phyloP scores from a whole-genome alignment of 2,329 filamentous ascomycete genomes.

The Aspergillus proliferans region DNA sequence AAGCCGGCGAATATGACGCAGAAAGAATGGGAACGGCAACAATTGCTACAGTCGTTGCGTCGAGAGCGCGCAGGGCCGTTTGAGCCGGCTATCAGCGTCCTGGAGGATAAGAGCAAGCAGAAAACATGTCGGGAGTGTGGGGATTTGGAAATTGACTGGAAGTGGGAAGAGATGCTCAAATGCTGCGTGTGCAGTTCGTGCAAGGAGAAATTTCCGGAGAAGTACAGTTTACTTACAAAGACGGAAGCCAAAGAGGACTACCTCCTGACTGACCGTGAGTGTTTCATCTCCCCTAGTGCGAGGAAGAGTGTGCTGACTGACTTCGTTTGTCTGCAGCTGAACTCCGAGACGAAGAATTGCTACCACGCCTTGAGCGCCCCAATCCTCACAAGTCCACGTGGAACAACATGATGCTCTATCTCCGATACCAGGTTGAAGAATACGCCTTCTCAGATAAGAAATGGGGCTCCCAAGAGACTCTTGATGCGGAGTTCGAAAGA shows the following conservation, averaged over 20 bases:
- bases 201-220: constrained; percentile 85
- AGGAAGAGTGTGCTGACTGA: constrained; percentile 16
- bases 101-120: constrained; percentile 57
- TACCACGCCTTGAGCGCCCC: constrained; percentile 80
- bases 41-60: constrained; percentile 65
- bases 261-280: constrained; percentile 77
- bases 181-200: constrained; percentile 71
- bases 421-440: constrained; percentile 88
- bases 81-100: constrained; percentile 77
- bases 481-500: constrained; percentile 83
- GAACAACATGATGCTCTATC: constrained; percentile 98
- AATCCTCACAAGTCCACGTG: constrained; percentile 95
- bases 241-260: constrained; percentile 96
- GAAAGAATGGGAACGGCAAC: constrained; percentile 83
- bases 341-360: constrained; percentile 75
- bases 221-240: constrained; percentile 92
- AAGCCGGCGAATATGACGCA: constrained; percentile 84
- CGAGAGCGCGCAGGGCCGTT: constrained; percentile 73
- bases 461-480: constrained; percentile 79
- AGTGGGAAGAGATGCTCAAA: constrained; percentile 81
- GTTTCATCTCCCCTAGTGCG: too few relatives aligned
- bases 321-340: constrained; percentile 54
- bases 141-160: constrained; percentile 83
- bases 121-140: constrained; percentile 80
- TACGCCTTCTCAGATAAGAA: constrained; percentile 78